phyloP scores from a whole-genome alignment of 176 grass and related monocot genomes.

The Cocos nucifera region DNA sequence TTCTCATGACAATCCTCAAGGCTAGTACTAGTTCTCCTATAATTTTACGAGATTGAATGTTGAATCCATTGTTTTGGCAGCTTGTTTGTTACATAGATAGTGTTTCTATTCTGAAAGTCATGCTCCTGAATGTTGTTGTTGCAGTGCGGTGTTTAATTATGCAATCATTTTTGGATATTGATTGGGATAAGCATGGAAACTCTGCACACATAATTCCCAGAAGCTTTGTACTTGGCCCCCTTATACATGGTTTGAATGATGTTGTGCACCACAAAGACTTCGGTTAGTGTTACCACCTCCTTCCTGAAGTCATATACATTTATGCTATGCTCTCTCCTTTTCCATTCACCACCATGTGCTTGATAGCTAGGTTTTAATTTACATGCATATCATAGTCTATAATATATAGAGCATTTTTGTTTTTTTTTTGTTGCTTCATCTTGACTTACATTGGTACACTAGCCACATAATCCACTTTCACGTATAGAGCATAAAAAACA shows the following conservation, averaged over 20 bases:
- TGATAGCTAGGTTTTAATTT: too few relatives aligned
- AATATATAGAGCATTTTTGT: too few relatives aligned
- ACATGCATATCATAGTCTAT: too few relatives aligned
- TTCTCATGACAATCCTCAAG: conserved; percentile 94
- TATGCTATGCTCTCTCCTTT: too few relatives aligned
- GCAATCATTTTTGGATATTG: conserved; percentile 80
- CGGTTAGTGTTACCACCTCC: conserved; percentile 37
- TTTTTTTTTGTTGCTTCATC: too few relatives aligned
- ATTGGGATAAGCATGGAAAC: conserved; percentile 40
- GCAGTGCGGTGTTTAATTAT: conserved; percentile 78
- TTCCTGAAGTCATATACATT: too few relatives aligned
- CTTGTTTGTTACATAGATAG: not conserved
- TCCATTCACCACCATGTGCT: too few relatives aligned
- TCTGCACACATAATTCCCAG: conserved; percentile 48
- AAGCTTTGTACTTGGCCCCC: conserved; percentile 67
- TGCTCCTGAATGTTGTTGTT: conserved; percentile 28
- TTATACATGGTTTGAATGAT: conserved; percentile 74
- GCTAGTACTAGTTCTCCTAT: conserved; percentile 19
- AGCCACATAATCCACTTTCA: too few relatives aligned
- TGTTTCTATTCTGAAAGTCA: conserved; percentile 2
- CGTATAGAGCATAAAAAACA: too few relatives aligned
- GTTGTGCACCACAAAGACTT: conserved; percentile 94
- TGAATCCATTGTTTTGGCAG: too few relatives aligned
- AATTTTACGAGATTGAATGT: not conserved
- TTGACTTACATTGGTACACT: too few relatives aligned